Base-by-base conservation (phyloP, 768 basidiomycete genomes). In the Suillus weaverae region DNA sequence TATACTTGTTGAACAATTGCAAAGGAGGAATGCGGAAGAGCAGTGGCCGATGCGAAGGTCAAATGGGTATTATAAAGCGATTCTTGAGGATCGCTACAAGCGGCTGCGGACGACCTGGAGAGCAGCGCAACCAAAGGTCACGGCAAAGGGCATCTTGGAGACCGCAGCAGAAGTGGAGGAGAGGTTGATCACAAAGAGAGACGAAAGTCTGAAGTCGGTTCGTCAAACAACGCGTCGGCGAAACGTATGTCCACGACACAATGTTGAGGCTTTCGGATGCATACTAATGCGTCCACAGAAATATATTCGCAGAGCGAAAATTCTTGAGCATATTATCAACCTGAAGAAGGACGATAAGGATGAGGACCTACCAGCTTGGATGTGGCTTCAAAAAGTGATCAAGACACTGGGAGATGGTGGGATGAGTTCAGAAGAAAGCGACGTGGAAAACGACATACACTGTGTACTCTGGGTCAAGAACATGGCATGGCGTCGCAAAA, bases 81-180 rank as follows among this genome's bases (percentile, higher is more conserved):
- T 43, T 8, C 18, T 67, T 2, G 39, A 55, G 16, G 55, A 65
- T 0, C 51, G 26, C 14, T 67, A 67, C 64, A 67, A 65, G 55
- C 35, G n/a, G 16, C 44, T 67, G 33, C 30, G 48, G 13, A 65
- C 36, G 1, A 30, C 48, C 1, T 67, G 64, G 64, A 50, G 13
- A 7, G 48, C n/a, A 4, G 56, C 57, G 0, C 64, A 65, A 41
- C 64, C 64, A 5, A 65, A 56, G 55, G 30, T 67, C 1, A 63
- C 43, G 1, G 30, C 11, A 8, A 26, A 46, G n/a, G 67, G 67
- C 35, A 4, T 11, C 0, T 2, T 53, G 3, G 61, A 67, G 51
- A 67, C 57, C 9, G 51, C 43, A 0, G 20, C 5, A 5, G 64
- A 67, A 14, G 60, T 32, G 5, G 61, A 67, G 39, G n/a, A 20